These are phyloP conservation scores for Penicillium sp. DNA, from an alignment of 2,329 filamentous ascomycete species.

Conservation along the genomic window DNA sequence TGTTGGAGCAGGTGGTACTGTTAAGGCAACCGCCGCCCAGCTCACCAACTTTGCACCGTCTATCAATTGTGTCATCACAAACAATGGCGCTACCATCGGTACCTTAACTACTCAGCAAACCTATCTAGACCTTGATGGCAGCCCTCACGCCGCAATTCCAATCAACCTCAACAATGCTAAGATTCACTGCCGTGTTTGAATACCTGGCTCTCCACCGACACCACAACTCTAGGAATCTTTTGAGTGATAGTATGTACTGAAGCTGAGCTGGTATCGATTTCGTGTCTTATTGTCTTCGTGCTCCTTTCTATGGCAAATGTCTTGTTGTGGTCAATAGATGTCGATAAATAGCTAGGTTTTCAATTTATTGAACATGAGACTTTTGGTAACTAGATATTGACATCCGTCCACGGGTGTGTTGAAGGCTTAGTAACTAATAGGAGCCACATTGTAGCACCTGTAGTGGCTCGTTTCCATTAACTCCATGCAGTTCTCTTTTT, in stretches of 20 bases:
- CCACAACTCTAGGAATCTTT: too few relatives aligned
- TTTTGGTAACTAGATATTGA: neutral
- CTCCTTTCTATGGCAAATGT: neutral
- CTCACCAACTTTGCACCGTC: conserved; percentile 7
- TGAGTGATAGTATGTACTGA: too few relatives aligned
- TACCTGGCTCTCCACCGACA: too few relatives aligned
- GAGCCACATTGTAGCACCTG: neutral
- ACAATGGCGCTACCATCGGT: conserved; percentile 4
- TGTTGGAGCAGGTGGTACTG: conserved; percentile 10
- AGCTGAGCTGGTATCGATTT: neutral
- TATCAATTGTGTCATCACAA: conserved; percentile 12
- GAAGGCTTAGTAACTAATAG: neutral
- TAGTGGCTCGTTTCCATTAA: too few relatives aligned
- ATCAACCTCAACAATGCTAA: conserved; percentile 7
- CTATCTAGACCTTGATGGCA: conserved; percentile 14
- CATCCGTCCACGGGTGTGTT: too few relatives aligned
- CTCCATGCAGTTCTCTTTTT: too few relatives aligned
- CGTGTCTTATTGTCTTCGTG: neutral
- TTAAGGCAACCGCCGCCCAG: conserved; percentile 13
- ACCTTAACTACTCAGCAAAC: conserved; percentile 10
- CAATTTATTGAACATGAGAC: neutral
- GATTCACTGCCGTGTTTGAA: conserved; percentile 8
- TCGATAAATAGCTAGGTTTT: neutral
- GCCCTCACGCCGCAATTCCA: neutral
- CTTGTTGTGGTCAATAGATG: neutral